Evolutionary conservation across 2,329 filamentous ascomycete species (phyloP).

Genomic region (Xylaria sp.): DNA sequence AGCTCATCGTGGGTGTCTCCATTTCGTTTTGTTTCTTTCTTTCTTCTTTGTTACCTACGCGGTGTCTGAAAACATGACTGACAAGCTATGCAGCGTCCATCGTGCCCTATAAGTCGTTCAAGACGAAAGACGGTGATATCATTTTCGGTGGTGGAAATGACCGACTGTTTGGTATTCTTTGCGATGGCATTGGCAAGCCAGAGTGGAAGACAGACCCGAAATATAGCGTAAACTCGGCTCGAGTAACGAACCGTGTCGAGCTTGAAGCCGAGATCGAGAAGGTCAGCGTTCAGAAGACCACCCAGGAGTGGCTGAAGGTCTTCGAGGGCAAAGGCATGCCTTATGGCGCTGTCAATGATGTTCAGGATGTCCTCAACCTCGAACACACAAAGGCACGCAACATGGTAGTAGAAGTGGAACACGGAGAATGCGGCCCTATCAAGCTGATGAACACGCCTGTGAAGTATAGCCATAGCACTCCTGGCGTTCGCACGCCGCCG

Average conservation of each 20-base stretch:
- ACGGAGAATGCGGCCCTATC: constrained; percentile 75
- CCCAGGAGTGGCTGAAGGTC: constrained; percentile 77
- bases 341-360: constrained; percentile 90
- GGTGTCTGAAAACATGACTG: constrained; percentile 3
- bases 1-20: constrained; percentile 66
- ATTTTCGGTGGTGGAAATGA: constrained; percentile 70
- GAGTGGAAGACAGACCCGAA: constrained; percentile 56
- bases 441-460: constrained; percentile 91
- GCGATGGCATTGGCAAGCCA: constrained; percentile 51
- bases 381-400: constrained; percentile 76
- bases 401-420: constrained; percentile 87
- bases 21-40: not conserved
- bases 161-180: constrained; percentile 60
- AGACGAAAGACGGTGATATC: constrained; percentile 65
- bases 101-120: constrained; percentile 86
- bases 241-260: constrained; percentile 66
- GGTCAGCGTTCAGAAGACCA: constrained; percentile 70
- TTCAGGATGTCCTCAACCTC: constrained; percentile 77
- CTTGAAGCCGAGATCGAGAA: constrained; percentile 76
- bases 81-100: constrained; percentile 66
- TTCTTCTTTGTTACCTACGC: not conserved
- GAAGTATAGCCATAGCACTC: constrained; percentile 81
- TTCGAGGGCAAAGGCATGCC: constrained; percentile 92
- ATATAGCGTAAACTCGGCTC: constrained; percentile 56
- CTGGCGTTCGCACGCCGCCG: constrained; percentile 69